Conservation (phyloP, 495 filamentous ascomycete genomes). For the Talaromyces stipitatus region DNA sequence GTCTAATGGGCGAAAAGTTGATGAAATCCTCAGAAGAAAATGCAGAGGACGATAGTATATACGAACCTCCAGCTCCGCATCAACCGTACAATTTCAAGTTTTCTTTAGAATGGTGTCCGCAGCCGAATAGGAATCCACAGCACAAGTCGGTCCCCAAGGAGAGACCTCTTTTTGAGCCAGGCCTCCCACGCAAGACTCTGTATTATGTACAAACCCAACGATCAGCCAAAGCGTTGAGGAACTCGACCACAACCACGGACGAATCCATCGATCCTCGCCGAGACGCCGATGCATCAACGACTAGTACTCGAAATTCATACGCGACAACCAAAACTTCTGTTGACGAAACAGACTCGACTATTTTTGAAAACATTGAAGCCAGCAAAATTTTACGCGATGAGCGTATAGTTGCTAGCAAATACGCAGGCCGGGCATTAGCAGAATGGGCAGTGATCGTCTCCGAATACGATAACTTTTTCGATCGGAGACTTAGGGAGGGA, state of each 20-base stretch:
- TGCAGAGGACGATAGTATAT: conserved; percentile 1
- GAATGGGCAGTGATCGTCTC: conserved; percentile 82
- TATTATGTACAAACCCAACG: conserved; percentile 33
- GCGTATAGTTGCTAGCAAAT: conserved; percentile 48
- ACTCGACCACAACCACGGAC: conserved; percentile 18
- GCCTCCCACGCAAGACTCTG: conserved; percentile 64
- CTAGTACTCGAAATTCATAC: conserved; percentile 4
- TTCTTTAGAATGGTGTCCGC: conserved; percentile 67
- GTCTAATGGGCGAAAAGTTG: background rate
- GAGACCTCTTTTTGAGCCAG: conserved; percentile 60
- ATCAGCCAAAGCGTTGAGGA: conserved; percentile 16
- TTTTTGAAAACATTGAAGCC: background rate
- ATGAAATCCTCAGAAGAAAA: background rate
- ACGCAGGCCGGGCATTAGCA: conserved; percentile 79
- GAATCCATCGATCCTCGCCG: conserved; percentile 8
- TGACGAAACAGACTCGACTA: background rate
- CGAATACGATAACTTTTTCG: conserved; percentile 90
- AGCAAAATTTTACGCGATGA: conserved; percentile 10
- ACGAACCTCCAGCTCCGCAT: conserved; percentile 35
- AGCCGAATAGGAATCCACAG: conserved; percentile 29
- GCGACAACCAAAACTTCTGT: conserved; percentile 5
- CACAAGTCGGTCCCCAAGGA: conserved; percentile 36
- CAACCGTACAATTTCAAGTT: conserved; percentile 69
- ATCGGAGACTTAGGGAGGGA: conserved; percentile 78
- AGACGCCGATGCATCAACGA: conserved; percentile 1